Evolutionary conservation across 116 monocot genomes (phyloP).

Genomic region (Iris pallida): DNA sequence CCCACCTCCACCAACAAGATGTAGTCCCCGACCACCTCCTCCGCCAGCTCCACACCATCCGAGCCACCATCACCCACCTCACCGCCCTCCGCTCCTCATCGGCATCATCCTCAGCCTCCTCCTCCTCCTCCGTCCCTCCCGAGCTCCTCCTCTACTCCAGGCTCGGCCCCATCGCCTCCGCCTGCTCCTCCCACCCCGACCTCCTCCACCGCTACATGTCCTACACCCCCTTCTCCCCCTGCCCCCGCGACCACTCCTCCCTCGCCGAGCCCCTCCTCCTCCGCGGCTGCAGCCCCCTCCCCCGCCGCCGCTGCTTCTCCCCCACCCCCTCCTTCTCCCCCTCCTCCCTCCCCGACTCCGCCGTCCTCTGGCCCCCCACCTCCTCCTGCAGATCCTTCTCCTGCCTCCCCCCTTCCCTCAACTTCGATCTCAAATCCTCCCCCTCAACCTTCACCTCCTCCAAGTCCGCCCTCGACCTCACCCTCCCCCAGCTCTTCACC

Average conservation of each 20-base stretch:
- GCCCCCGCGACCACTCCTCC: conserved; percentile 62
- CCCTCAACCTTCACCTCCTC: conserved; percentile 36
- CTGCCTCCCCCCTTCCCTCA: conserved; percentile 32
- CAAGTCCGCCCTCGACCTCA: conserved; percentile 60
- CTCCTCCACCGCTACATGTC: conserved; percentile 51
- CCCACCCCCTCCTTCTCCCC: conserved; percentile 29
- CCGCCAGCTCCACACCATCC: conserved; percentile 61
- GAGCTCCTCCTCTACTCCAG: conserved; percentile 61
- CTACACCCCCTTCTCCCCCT: conserved; percentile 49
- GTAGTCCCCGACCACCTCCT: conserved; percentile 43
- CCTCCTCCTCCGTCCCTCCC: conserved; percentile 33
- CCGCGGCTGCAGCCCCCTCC: conserved; percentile 17
- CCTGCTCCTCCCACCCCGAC: conserved; percentile 84
- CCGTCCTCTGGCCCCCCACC: conserved; percentile 41
- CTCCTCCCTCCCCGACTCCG: conserved; percentile 42
- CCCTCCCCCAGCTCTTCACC: conserved; percentile 56
- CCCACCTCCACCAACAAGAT: neutral
- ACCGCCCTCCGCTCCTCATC: conserved; percentile 38
- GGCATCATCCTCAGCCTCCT: conserved; percentile 9
- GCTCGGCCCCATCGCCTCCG: conserved; percentile 69
- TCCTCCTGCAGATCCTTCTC: conserved; percentile 57
- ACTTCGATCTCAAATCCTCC: conserved; percentile 34
- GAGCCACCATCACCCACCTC: conserved; percentile 64
- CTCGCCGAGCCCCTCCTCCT: conserved; percentile 60
- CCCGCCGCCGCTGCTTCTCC: conserved; percentile 15